A percentile compares a stretch with the other conserved stretches of the same genome.
phyloP scores from a whole-genome alignment of 768 basidiomycete genomes.

The Suillus decipiens region DNA sequence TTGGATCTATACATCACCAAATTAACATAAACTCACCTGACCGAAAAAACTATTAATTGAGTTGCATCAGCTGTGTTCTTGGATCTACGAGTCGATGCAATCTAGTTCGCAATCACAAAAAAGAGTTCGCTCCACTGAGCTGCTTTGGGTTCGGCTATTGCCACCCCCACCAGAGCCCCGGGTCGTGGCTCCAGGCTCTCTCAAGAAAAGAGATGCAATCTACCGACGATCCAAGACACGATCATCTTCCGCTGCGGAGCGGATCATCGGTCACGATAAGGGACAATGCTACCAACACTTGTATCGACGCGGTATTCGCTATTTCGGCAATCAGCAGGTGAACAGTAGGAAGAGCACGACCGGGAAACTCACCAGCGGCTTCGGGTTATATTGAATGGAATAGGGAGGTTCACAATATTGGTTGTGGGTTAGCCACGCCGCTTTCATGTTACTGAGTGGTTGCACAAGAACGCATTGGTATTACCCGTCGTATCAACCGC shows the following conservation, averaged over 20 bases:
- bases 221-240: background rate
- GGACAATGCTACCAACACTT: background rate
- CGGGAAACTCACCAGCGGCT: background rate
- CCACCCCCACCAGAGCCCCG: slow-evolving; percentile 4
- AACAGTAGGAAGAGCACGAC: background rate
- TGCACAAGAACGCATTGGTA: background rate
- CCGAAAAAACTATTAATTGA: background rate
- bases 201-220: background rate
- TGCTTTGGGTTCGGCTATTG: background rate
- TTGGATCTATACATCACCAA: background rate
- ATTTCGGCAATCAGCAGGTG: background rate
- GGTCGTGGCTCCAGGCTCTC: background rate
- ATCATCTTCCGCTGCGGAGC: background rate
- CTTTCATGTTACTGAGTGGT: background rate
- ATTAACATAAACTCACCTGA: slow-evolving; percentile 2
- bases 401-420: background rate
- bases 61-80: slow-evolving; percentile 2
- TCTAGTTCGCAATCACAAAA: background rate
- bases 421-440: background rate
- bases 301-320: background rate
- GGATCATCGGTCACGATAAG: slow-evolving; percentile 2
- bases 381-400: background rate
- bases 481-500: background rate
- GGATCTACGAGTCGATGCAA: background rate
- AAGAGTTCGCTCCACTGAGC: slow-evolving; percentile 1